phyloP scores from a whole-genome alignment of 164 flowering plant species.

The Berberis thunbergii region DNA sequence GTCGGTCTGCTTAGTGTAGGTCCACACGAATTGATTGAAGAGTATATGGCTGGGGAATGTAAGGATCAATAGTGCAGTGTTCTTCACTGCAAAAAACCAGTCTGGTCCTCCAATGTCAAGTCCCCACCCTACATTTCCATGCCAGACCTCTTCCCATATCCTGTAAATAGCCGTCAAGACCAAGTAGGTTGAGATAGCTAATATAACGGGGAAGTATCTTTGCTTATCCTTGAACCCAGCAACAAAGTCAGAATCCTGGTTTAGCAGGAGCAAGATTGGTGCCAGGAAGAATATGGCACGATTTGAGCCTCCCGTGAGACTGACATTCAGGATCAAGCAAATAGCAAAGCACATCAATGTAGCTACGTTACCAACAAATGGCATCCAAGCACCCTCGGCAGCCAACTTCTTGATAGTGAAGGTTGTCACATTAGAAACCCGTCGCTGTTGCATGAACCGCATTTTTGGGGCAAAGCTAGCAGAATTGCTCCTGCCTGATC shows the following conservation, averaged over 20 bases:
- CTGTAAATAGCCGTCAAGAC: conserved; percentile 62
- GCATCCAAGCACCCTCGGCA: conserved; percentile 99
- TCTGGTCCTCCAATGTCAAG: conserved; percentile 84
- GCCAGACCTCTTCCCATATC: conserved; percentile 91
- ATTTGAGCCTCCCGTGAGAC: conserved; percentile 88
- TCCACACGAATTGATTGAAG: conserved; percentile 92
- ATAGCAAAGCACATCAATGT: conserved; percentile 88
- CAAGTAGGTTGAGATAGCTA: conserved; percentile 68
- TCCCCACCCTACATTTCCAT: conserved; percentile 87
- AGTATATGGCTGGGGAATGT: conserved; percentile 95
- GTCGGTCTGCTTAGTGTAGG: conserved; percentile 62
- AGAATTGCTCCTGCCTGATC: conserved; percentile 34
- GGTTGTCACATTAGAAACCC: conserved; percentile 50
- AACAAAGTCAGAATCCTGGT: conserved; percentile 92
- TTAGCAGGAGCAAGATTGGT: conserved; percentile 79
- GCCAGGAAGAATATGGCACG: conserved; percentile 89
- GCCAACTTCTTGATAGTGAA: conserved; percentile 85
- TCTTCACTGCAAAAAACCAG: conserved; percentile 91
- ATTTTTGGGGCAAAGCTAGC: conserved; percentile 45
- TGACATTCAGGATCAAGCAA: conserved; percentile 71
- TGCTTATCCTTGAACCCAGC: conserved; percentile 94
- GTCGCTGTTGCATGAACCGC: conserved; percentile 82
- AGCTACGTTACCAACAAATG: conserved; percentile 94
- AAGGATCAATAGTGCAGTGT: conserved; percentile 74
- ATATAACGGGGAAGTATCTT: conserved; percentile 82